Conservation (phyloP, 495 filamentous ascomycete genomes). For the Hypoxylon crocopeplum region DNA sequence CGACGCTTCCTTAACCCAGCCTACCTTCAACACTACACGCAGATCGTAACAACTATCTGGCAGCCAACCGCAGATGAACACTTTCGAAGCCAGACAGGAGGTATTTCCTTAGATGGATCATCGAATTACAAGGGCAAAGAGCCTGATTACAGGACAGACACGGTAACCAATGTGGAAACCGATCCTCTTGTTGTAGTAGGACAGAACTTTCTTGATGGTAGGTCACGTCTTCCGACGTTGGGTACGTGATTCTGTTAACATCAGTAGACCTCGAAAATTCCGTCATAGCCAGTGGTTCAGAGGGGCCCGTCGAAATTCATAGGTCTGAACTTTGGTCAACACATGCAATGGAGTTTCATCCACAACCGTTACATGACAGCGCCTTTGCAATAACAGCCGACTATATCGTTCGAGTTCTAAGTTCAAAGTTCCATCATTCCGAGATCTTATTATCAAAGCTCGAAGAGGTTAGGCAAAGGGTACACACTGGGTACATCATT, state of each 20-base stretch:
- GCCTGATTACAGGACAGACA: slow-evolving; percentile 24
- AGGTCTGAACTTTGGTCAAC: slow-evolving; percentile 44
- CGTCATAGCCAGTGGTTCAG: slow-evolving; percentile 38
- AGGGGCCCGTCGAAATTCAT: slow-evolving; percentile 38
- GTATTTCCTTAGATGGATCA: slow-evolving; percentile 13
- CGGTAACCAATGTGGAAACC: slow-evolving; percentile 1
- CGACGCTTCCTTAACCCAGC: slow-evolving; percentile 35
- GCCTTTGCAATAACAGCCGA: slow-evolving; percentile 39
- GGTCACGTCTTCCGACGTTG: slow-evolving; percentile 9
- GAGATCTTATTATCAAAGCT: slow-evolving; percentile 35
- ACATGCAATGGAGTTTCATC: slow-evolving; percentile 39
- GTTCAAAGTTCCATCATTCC: slow-evolving; percentile 30
- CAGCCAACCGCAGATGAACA: slow-evolving; percentile 39
- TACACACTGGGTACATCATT: slow-evolving; percentile 40
- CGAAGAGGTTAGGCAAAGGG: slow-evolving; percentile 34
- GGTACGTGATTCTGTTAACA: slow-evolving; percentile 1
- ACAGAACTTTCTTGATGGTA: slow-evolving; percentile 58
- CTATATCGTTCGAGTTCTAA: slow-evolving; percentile 43
- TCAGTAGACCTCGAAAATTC: slow-evolving; percentile 51
- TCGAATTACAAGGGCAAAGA: slow-evolving; percentile 51
- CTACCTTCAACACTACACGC: slow-evolving; percentile 41
- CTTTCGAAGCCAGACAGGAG: neutral
- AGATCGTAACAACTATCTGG: slow-evolving; percentile 48
- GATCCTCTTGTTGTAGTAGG: slow-evolving; percentile 44
- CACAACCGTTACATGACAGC: slow-evolving; percentile 19